phyloP scores from a whole-genome alignment of 129 eudicot species.

The Mikania micrantha region DNA sequence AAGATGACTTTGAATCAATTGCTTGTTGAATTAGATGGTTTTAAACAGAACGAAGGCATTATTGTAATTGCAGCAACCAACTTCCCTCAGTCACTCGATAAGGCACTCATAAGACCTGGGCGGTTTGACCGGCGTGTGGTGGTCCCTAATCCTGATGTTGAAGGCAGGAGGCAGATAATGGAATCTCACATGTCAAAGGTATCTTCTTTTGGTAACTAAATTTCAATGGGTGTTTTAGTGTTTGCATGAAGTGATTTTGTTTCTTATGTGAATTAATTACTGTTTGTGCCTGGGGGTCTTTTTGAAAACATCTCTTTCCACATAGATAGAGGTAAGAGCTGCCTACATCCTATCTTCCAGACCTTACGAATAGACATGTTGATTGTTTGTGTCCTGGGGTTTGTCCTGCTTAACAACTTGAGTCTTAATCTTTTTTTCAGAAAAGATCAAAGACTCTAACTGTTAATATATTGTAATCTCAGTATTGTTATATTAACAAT shows the following conservation, averaged over 20 bases:
- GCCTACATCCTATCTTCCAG: too few species aligned
- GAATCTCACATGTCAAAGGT: slow-evolving; percentile 97
- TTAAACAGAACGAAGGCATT: slow-evolving; percentile 92
- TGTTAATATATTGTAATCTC: too few species aligned
- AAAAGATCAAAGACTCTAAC: too few species aligned
- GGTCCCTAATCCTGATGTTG: slow-evolving; percentile 98
- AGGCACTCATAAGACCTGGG: slow-evolving; percentile 95
- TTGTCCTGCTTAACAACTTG: too few species aligned
- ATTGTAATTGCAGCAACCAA: slow-evolving; percentile 96
- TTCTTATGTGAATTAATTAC: too few species aligned
- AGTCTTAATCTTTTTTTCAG: too few species aligned
- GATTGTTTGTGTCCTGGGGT: background rate
- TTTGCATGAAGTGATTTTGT: background rate
- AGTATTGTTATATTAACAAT: too few species aligned
- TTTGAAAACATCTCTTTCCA: too few species aligned
- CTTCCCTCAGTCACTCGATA: slow-evolving; percentile 84
- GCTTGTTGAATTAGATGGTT: slow-evolving; percentile 94
- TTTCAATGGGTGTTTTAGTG: background rate
- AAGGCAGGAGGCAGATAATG: slow-evolving; percentile 94
- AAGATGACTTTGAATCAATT: slow-evolving; percentile 91
- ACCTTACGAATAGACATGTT: too few species aligned
- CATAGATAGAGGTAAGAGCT: too few species aligned
- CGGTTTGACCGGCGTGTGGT: slow-evolving; percentile 89
- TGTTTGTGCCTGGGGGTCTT: too few species aligned
- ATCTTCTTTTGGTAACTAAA: background rate